phyloP scores from a whole-genome alignment of 192 early-diverging fungal genomes.

The Gigaspora rosea region DNA sequence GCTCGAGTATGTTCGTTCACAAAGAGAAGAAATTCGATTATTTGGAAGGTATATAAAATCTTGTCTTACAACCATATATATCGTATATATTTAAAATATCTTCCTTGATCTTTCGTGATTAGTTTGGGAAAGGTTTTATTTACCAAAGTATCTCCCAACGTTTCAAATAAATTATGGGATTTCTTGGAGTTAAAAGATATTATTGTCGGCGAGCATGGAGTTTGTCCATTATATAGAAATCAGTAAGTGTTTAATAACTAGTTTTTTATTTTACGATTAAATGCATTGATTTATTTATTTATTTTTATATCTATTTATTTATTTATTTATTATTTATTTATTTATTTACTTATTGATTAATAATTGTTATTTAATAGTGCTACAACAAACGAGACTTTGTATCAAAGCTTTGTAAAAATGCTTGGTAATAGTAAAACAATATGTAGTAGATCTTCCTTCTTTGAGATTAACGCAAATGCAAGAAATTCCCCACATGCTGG shows the following conservation, averaged over 20 bases:
- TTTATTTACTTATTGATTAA: background rate
- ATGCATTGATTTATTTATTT: background rate
- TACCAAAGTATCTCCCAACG: slow-evolving; percentile 32
- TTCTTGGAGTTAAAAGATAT: slow-evolving; percentile 43
- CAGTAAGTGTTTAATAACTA: slow-evolving; percentile 32
- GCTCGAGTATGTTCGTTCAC: slow-evolving; percentile 34
- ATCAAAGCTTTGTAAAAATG: background rate
- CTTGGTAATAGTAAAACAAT: background rate
- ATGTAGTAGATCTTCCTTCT: slow-evolving; percentile 26
- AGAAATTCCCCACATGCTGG: slow-evolving; percentile 39
- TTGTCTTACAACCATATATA: background rate
- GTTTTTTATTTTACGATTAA: background rate
- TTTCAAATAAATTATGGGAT: slow-evolving; percentile 39
- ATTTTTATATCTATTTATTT: background rate
- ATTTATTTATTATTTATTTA: background rate
- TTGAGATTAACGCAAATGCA: slow-evolving; percentile 44
- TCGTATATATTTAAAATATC: too few relatives aligned
- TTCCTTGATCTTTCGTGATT: background rate
- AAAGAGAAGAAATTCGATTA: slow-evolving; percentile 40
- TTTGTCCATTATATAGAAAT: slow-evolving; percentile 36
- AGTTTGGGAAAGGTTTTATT: slow-evolving; percentile 48
- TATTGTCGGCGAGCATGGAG: slow-evolving; percentile 33
- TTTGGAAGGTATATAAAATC: slow-evolving; percentile 37
- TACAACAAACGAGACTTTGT: background rate
- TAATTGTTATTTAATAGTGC: background rate